phyloP scores from a whole-genome alignment of 1,284 basidiomycete species.

The Ustilago nuda region DNA sequence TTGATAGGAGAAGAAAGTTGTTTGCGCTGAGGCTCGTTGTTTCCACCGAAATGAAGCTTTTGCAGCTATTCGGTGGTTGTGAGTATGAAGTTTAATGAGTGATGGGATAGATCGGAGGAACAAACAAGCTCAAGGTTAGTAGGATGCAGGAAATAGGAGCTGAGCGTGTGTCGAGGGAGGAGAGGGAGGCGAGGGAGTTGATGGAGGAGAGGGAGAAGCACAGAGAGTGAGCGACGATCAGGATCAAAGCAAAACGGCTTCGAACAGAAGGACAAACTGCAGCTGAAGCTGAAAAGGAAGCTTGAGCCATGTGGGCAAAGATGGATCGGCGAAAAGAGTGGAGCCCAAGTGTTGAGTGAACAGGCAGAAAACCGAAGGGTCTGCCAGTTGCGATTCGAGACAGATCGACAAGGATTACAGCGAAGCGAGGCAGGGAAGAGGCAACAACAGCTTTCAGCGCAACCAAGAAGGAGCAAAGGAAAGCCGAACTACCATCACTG shows the following conservation, averaged over 20 bases:
- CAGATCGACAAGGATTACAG: conserved; percentile 11
- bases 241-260: background rate
- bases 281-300: no score
- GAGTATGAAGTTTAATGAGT: background rate
- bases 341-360: background rate
- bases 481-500: no score
- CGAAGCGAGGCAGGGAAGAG: background rate
- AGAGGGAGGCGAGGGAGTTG: background rate
- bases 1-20: background rate
- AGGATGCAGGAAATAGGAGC: conserved; percentile 3
- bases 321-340: conserved; percentile 5
- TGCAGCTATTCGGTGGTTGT: background rate
- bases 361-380: conserved; percentile 9
- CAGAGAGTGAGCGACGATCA: background rate
- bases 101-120: background rate
- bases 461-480: background rate
- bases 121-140: conserved; percentile 3
- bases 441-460: conserved; percentile 6
- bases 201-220: background rate
- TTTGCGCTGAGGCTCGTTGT: background rate
- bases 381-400: conserved; percentile 4
- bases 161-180: conserved; percentile 4
- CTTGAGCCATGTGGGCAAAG: conserved; percentile 6
- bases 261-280: background rate
- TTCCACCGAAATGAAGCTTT: conserved; percentile 3